Base-by-base conservation (phyloP, 805 yeast genomes). In the Blastobotrys attinorum region DNA sequence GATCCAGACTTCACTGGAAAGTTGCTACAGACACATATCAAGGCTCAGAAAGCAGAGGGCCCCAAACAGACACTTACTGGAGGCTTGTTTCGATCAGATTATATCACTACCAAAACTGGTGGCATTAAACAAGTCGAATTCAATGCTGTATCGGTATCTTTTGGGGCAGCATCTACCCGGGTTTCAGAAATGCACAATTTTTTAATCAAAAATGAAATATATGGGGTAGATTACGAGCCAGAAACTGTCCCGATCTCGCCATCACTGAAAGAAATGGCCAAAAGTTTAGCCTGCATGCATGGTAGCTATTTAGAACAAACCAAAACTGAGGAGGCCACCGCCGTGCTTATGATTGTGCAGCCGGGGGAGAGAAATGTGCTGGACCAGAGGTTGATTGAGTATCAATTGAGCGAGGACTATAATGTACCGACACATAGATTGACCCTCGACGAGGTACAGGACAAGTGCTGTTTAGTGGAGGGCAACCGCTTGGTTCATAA, bases 101-200 rank as follows among this genome's bases (percentile, higher is more conserved):
- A 90, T 57, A 78, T 92, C 79, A 50, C 58, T 16, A 49, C 54
- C 27, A 53, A 44, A 22, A 58, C 58, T 62, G 45, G 52, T 38
- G 70, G 72, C 33, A 82, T 90, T 56, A 89, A 90, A 59, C 98
- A 92, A 63, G 92, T 92, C 41, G 99, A 92, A 62, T 90, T 90
- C 67, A 92, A 92, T 64, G 89, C 98, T 1, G 86, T 92, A 2
- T 83, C 96, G 55, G 96, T 90, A 3, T 89, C 97, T 1, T 92
- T 92, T 67, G 96, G 95, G 17, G 97, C 95, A 0, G 69, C 92
- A 45, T 81, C 95, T 1, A 61, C 87, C 11, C 83, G 81, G 59
- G 90, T 86, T 21, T 83, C 92, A 17, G 69, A 76, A 51, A 66
- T 86, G 45, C 98, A 92, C 62, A 62, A 71, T 17, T 85, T 74